Percentiles rank a stretch among this genome's conserved stretches.
Conservation (phyloP, 352 stramenopile species). For the Phytophthora melonis region DNA sequence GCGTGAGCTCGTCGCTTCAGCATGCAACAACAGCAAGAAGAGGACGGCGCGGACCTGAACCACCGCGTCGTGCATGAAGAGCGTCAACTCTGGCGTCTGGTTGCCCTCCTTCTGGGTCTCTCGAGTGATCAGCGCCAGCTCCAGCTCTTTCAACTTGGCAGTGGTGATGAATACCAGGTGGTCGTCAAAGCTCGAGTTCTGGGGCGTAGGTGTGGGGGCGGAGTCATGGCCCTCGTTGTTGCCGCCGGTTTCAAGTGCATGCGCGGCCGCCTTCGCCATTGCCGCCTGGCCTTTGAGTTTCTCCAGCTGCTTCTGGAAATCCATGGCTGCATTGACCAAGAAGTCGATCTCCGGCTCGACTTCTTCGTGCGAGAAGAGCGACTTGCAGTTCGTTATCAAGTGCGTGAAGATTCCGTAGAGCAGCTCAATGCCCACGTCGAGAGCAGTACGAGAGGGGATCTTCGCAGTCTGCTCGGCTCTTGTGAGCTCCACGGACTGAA, state of each 20-base stretch:
- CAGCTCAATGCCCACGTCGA: conserved; percentile 55
- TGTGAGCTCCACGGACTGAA: conserved; percentile 53
- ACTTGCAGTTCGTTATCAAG: conserved; percentile 44
- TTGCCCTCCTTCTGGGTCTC: conserved; percentile 29
- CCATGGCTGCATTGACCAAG: conserved; percentile 42
- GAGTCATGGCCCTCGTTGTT: conserved; percentile 20
- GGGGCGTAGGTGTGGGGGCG: not conserved
- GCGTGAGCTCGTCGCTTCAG: conserved; percentile 49
- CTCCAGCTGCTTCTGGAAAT: conserved; percentile 57
- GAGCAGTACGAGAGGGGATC: conserved; percentile 19
- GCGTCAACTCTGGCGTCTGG: conserved; percentile 32
- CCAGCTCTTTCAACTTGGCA: conserved; percentile 44
- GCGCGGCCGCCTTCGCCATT: conserved; percentile 34
- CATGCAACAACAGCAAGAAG: conserved; percentile 56
- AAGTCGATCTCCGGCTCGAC: conserved; percentile 28
- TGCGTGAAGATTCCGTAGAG: conserved; percentile 47
- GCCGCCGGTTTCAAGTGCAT: conserved; percentile 12
- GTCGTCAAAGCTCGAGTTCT: conserved; percentile 50
- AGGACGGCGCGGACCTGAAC: conserved; percentile 69
- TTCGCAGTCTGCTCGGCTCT: conserved; percentile 30
- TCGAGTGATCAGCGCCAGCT: conserved; percentile 32
- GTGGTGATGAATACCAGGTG: conserved; percentile 52
- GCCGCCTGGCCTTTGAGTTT: conserved; percentile 65
- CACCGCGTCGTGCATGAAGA: conserved; percentile 56
- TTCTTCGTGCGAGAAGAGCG: conserved; percentile 22